A percentile compares a stretch with the other conserved stretches of the same genome.
These are phyloP conservation scores for Collybia sp. DNA, from an alignment of 768 basidiomycete genomes.

Conservation along the genomic window DNA sequence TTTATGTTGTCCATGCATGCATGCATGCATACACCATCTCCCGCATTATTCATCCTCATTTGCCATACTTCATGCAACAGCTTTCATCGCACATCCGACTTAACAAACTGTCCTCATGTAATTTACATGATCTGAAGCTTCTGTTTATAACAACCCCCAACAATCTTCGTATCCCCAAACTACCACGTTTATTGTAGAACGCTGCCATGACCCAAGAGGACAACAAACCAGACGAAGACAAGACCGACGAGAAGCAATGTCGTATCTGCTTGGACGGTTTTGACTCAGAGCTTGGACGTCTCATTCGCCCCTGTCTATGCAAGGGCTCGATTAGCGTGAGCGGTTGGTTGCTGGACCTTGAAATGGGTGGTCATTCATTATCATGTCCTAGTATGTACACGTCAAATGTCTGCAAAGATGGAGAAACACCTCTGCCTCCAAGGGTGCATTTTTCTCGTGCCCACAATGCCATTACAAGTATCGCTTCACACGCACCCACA, in stretches of 20 bases:
- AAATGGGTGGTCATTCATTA: no score
- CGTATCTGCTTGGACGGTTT: conserved; percentile 78
- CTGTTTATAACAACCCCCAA: no score
- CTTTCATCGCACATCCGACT: no score
- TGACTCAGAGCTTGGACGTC: conserved; percentile 55
- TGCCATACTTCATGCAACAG: no score
- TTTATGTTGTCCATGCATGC: conserved; percentile 5
- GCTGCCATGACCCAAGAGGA: no score
- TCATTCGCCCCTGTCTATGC: conserved; percentile 81
- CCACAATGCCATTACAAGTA: conserved; percentile 79
- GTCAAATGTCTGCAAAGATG: conserved; percentile 73
- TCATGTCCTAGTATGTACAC: conserved; percentile 62
- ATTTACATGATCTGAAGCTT: no score
- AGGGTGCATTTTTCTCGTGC: conserved; percentile 72
- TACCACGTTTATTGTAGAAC: no score
- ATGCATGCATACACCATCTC: conserved; percentile 4
- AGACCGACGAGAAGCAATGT: conserved; percentile 58
- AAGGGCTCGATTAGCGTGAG: conserved; percentile 70
- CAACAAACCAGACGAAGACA: no score
- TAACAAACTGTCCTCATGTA: no score
- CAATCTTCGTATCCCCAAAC: no score
- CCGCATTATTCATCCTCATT: not conserved
- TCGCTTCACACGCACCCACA: conserved; percentile 67
- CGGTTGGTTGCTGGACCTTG: not conserved
- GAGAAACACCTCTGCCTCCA: conserved; percentile 59